Conservation (phyloP, 2,329 filamentous ascomycete genomes). For the Catunica adiposa region DNA sequence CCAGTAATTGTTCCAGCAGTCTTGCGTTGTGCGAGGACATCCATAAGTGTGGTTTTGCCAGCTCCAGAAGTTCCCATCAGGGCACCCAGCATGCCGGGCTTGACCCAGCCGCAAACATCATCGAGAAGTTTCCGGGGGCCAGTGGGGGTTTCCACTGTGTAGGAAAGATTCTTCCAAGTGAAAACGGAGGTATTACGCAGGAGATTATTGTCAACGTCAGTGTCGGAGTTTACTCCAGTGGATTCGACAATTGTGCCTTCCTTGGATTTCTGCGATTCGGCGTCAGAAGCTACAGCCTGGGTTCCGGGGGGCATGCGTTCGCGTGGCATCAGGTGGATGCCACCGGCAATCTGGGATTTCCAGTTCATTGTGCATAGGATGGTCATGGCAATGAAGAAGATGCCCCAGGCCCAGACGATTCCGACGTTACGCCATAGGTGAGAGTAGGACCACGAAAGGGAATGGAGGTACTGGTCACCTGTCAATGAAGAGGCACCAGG, state of each 20-base stretch:
- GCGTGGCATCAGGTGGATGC: constrained; percentile 43
- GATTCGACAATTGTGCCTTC: not conserved
- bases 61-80: constrained; percentile 72
- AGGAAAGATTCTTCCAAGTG: constrained; percentile 58
- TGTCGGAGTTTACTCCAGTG: constrained; percentile 4
- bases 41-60: constrained; percentile 69
- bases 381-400: constrained; percentile 1
- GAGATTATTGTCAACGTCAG: constrained; percentile 21
- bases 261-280: constrained; percentile 28
- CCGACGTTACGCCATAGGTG: constrained; percentile 4
- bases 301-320: constrained; percentile 30
- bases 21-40: constrained; percentile 64
- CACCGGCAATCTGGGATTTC: constrained; percentile 35
- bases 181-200: constrained; percentile 51
- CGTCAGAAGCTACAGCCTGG: constrained; percentile 17
- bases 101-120: constrained; percentile 66
- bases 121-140: constrained; percentile 56
- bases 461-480: constrained; percentile 17
- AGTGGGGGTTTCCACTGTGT: constrained; percentile 42
- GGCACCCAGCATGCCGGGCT: constrained; percentile 60
- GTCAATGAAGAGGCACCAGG: constrained; percentile 17
- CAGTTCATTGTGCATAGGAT: constrained; percentile 36
- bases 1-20: constrained; percentile 62
- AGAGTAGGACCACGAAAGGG: constrained; percentile 28
- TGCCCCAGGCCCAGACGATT: constrained; percentile 25